Percentiles rank a stretch among this genome's conserved stretches.
These are phyloP conservation scores for Abelmoschus esculentus DNA, from an alignment of 345 rosid species.

Conservation along the genomic window DNA sequence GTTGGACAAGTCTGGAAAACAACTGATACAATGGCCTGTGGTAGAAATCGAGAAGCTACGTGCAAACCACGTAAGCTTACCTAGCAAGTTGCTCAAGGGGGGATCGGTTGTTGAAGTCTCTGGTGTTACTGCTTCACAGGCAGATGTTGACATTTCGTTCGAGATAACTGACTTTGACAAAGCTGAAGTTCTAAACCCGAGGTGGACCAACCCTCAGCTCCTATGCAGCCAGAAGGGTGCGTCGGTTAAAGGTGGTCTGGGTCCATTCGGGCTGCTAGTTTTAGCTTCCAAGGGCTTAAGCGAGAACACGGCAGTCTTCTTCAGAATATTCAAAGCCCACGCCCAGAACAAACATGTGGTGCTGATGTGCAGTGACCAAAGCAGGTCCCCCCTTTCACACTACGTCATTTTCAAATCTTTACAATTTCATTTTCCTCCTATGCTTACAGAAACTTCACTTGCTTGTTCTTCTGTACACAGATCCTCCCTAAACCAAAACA, in stretches of 20 bases:
- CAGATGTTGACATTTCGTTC: constrained; percentile 59
- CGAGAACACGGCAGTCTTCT: constrained; percentile 57
- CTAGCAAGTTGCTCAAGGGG: constrained; percentile 20
- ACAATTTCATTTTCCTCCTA: neutral
- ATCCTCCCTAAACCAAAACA: constrained; percentile 32
- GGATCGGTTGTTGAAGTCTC: constrained; percentile 35
- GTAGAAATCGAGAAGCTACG: constrained; percentile 42
- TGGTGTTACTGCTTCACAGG: constrained; percentile 58
- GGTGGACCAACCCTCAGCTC: constrained; percentile 45
- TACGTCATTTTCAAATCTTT: neutral
- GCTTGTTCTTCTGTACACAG: constrained; percentile 12
- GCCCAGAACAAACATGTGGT: constrained; percentile 30
- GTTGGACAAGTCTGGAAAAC: constrained; percentile 45
- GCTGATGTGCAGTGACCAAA: constrained; percentile 70
- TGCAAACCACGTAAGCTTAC: constrained; percentile 18
- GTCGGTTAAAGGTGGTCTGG: constrained; percentile 29
- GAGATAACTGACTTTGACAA: constrained; percentile 32
- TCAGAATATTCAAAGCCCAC: constrained; percentile 48
- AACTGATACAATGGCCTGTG: constrained; percentile 65
- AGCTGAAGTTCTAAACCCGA: constrained; percentile 46
- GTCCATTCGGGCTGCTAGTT: constrained; percentile 63
- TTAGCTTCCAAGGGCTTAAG: constrained; percentile 39
- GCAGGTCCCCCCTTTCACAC: constrained; percentile 26
- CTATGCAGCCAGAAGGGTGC: constrained; percentile 47
- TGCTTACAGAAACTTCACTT: neutral